phyloP scores from a whole-genome alignment of 2,329 filamentous ascomycete genomes.

The Penicillium sclerotigenum region DNA sequence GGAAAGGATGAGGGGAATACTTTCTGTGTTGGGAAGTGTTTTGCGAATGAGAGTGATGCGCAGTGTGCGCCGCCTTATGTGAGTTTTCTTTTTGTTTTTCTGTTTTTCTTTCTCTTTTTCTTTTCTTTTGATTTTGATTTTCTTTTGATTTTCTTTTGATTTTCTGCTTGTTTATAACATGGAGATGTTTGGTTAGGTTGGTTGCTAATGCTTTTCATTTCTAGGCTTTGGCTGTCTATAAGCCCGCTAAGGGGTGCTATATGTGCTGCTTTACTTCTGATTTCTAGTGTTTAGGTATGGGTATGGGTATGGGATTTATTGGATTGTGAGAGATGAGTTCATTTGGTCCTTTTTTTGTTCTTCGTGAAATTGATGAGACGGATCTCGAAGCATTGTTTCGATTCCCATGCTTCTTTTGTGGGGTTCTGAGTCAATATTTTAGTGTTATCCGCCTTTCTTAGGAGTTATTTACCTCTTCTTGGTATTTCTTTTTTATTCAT shows the following conservation, averaged over 20 bases:
- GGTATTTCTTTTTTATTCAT: background rate
- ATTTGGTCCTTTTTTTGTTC: background rate
- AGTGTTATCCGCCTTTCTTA: background rate
- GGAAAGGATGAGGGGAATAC: slow-evolving; percentile 15
- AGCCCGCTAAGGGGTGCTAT: slow-evolving; percentile 14
- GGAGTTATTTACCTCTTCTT: background rate
- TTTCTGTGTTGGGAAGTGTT: slow-evolving; percentile 18
- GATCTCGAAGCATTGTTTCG: background rate
- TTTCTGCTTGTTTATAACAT: too few species aligned
- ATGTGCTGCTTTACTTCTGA: slow-evolving; percentile 15
- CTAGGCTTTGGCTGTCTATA: slow-evolving; percentile 3
- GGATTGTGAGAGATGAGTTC: background rate
- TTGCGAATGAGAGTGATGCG: slow-evolving; percentile 5
- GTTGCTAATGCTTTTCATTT: background rate
- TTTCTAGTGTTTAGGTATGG: background rate
- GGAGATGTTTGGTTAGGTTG: too few species aligned
- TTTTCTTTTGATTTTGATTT: too few species aligned
- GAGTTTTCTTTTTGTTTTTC: slow-evolving; percentile 1
- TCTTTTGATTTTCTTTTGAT: too few species aligned
- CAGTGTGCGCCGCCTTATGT: slow-evolving; percentile 14
- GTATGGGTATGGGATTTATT: background rate
- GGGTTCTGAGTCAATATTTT: background rate
- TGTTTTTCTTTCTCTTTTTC: background rate
- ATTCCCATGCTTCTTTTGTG: background rate
- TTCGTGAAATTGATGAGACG: background rate